Evolutionary conservation across 2,329 filamentous ascomycete species (phyloP), one percentile per base, ranked within the genome.

Genomic region (Sclerotinia glacialis): DNA sequence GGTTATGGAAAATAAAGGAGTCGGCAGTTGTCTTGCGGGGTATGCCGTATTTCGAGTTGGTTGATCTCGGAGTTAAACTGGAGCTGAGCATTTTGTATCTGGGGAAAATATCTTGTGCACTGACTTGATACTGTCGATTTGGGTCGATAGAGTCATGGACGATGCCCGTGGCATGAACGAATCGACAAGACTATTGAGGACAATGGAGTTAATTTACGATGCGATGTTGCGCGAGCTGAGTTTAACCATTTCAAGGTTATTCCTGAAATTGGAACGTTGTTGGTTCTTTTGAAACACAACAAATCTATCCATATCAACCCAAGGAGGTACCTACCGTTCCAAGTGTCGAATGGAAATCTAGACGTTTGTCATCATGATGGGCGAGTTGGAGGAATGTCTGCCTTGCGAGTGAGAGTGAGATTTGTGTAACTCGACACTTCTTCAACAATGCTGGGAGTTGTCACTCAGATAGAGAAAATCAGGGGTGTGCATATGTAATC

Each of bases 381-480:
- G 56, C 21, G 56, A 60, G 56, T 47, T 18, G 31, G 21, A 23
- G 42, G 26, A 47, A n/a, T 47, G 44, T 49, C 44, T 60, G 44
- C 44, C 58, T 49, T 49, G 58, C 58, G 31, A 21, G 58, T 60
- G 44, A 60, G 58, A 60, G 58, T 60, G 44, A 60, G 58, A 60
- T 49, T 37, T 37, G 58, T 49, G 28, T 34, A 21, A 49, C 44
- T 49, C 16, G 44, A 26, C 31, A 11, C 37, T 60, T 60, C 44
- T 26, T 49, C 14, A 26, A 34, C 28, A 18, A 49, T 26, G 1
- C 44, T 37, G n/a, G 18, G 18, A 60, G 28, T 23, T 23, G 42
- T 42, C 28, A 34, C 42, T 28, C 12, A 34, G 12, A 28, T 31
- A 55, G 31, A n/a, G 37, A 26, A 40, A 14, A n/a, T 34, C 14